A percentile compares a stretch with the other conserved stretches of the same genome.
Conservation (phyloP, 75 land plant genomes). For the Sequoia sempervirens region DNA sequence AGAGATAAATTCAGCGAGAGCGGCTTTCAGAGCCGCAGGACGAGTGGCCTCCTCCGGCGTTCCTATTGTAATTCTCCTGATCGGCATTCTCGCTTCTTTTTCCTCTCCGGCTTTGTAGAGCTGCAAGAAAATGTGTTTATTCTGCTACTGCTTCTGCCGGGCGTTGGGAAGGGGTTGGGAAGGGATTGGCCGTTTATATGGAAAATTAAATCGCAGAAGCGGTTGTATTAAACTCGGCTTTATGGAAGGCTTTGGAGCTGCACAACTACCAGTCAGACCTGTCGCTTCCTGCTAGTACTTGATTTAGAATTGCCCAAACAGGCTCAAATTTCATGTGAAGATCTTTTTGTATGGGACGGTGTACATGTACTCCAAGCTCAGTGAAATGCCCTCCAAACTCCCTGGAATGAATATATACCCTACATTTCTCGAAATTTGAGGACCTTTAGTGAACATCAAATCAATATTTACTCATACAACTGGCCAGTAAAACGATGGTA, state of each 20-base stretch:
- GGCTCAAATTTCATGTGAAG: too few relatives aligned
- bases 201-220: background rate
- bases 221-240: background rate
- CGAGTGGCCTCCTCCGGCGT: slow-evolving; percentile 1
- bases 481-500: background rate
- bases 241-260: background rate
- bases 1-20: slow-evolving; percentile 13
- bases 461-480: background rate
- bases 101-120: background rate
- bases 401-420: too few relatives aligned
- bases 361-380: too few relatives aligned
- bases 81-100: slow-evolving; percentile 8
- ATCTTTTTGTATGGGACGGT: too few relatives aligned
- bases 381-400: too few relatives aligned
- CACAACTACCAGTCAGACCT: background rate
- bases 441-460: too few relatives aligned
- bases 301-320: too few relatives aligned
- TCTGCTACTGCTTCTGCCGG: background rate
- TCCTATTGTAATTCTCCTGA: slow-evolving; percentile 42
- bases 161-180: background rate
- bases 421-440: too few relatives aligned
- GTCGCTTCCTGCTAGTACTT: background rate
- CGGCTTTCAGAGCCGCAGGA: background rate
- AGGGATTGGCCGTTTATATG: background rate
- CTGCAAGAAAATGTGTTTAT: background rate